Conservation (phyloP, 495 filamentous ascomycete genomes). For the Penicillium crystallinum region DNA sequence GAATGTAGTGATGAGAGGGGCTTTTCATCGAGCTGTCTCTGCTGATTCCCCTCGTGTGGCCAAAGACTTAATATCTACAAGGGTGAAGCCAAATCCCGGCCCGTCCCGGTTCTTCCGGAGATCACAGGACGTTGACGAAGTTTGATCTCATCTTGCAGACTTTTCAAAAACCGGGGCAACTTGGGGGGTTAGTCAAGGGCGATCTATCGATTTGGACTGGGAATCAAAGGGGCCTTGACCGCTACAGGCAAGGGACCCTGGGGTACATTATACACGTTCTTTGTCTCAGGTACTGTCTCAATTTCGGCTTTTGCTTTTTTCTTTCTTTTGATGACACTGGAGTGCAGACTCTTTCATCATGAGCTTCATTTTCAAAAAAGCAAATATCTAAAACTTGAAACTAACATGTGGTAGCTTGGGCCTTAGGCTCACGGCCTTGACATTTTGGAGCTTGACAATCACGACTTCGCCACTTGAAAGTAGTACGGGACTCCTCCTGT, state of each 20-base stretch:
- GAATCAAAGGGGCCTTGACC: neutral
- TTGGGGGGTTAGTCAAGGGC: neutral
- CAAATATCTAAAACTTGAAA: neutral
- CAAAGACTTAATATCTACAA: neutral
- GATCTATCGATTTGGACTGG: neutral
- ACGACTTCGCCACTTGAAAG: neutral
- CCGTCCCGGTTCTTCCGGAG: slow-evolving; percentile 13
- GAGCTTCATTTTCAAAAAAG: neutral
- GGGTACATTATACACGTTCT: neutral
- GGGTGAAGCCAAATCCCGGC: slow-evolving; percentile 12
- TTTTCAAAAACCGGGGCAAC: neutral
- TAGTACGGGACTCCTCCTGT: neutral
- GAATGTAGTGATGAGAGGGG: neutral
- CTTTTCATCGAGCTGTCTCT: neutral
- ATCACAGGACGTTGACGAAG: slow-evolving; percentile 9
- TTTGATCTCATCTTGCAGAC: neutral
- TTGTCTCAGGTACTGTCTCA: neutral
- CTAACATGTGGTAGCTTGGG: neutral
- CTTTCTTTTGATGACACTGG: neutral
- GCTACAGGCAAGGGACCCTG: slow-evolving; percentile 1
- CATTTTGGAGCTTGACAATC: neutral
- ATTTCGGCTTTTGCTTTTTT: neutral
- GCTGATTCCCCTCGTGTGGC: no score
- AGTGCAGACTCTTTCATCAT: neutral
- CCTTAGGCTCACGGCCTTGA: neutral